phyloP scores from a whole-genome alignment of 2,329 filamentous ascomycete species.

The Diaporthe sp. region DNA sequence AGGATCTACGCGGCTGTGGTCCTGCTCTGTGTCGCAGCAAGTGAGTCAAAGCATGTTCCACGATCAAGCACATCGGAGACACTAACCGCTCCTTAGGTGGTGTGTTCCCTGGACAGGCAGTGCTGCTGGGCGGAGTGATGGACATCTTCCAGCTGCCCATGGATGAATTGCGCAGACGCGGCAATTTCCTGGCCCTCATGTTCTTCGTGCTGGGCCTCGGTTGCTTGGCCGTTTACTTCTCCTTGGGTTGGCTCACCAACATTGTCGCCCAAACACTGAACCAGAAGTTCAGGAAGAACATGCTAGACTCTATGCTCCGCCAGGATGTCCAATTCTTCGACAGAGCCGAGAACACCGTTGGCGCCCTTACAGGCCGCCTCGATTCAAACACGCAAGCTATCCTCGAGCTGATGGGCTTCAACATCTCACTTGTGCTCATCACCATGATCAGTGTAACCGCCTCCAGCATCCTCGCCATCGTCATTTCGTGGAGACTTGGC shows the following conservation, averaged over 20 bases:
- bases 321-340: constrained; percentile 13
- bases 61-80: not conserved
- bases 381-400: constrained; percentile 46
- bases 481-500: not conserved
- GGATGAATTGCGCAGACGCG: not conserved
- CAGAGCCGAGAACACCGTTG: constrained; percentile 3
- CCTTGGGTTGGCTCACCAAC: not conserved
- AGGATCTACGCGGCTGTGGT: not conserved
- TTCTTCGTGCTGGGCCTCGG: not conserved
- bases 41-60: not conserved
- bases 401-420: constrained; percentile 55
- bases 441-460: constrained; percentile 49
- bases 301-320: not conserved
- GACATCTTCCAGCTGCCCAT: not conserved
- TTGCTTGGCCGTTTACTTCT: not conserved
- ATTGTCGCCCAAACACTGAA: not conserved
- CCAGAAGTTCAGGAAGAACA: constrained; percentile 7
- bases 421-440: constrained; percentile 51
- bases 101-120: not conserved
- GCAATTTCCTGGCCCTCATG: not conserved
- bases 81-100: not conserved
- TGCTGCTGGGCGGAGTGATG: not conserved
- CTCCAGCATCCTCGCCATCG: constrained; percentile 53
- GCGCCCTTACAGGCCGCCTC: not conserved
- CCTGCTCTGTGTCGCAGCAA: constrained; percentile 4